Evolutionary conservation across 108 stramenopile genomes (phyloP), one percentile per base, ranked within the genome.

Genomic region (Asterionellopsis glacialis): DNA sequence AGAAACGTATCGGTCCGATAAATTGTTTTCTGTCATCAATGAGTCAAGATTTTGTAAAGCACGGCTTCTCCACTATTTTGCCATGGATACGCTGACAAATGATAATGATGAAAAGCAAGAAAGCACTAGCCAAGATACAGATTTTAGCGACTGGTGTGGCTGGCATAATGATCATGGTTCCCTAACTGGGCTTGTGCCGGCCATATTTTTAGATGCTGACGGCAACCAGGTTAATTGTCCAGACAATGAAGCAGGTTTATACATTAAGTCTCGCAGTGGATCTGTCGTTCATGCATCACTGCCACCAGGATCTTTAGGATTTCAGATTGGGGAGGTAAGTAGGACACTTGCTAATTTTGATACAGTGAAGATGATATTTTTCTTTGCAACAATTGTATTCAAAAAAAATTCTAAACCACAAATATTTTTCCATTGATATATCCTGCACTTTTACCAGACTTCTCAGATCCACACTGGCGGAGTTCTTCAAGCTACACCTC

Each of bases 31-130:
- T 13, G 69, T 91, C 33, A 57, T 96, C n/a, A 67, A 55, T 18
- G 51, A 83, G 51, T 74, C 74, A 23, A 79, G 77, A 48, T 84
- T 75, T 56, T 77, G 81, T 45, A 97, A 98, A 65, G 98, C 84
- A 7, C 82, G 98, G 5, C 75, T 98, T 0, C 76, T 98, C 23
- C 93, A 97, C 57, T 98, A 98, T 73, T 98, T 93, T 72, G 84
- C 82, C 6, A 52, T 41, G 28, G 49, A 59, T 14, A 18, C 18
- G 9, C 28, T 51, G 21, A 51, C 42, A 64, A 16, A 25, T 16
- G 45, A 4, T 16, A 18, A 9, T 28, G 40, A 51, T 26, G 47
- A 53, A 47, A 11, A 33, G 18, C 7, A 57, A 22, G 64, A 65
- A 12, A 59, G 4, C 5, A 22, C 25, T 13, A 52, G 12, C 6